Evolutionary conservation across 2,329 filamentous ascomycete species (phyloP).

Genomic region (Fusarium sp.): DNA sequence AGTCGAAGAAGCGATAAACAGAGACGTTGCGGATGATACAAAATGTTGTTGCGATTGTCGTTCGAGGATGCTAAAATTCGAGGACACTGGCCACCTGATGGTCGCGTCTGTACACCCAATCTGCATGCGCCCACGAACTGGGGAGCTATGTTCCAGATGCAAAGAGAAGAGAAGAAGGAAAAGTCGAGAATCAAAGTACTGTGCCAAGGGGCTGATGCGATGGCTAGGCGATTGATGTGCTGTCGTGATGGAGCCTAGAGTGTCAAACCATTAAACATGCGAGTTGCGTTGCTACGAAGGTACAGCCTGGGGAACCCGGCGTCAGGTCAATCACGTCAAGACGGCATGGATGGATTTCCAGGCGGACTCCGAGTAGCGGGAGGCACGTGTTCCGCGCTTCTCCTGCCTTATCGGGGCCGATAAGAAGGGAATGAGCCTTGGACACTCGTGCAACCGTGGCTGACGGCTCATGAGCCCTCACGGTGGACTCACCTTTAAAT

Average conservation of each 20-base stretch:
- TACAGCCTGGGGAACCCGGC: constrained; percentile 31
- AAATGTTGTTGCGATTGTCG: constrained; percentile 17
- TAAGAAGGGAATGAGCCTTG: constrained; percentile 17
- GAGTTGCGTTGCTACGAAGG: constrained; percentile 25
- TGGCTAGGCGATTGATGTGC: constrained; percentile 9
- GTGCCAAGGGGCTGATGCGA: neutral
- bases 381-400: constrained; percentile 33
- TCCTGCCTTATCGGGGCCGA: constrained; percentile 38
- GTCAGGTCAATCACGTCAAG: constrained; percentile 43
- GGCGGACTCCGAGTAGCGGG: constrained; percentile 26
- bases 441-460: constrained; percentile 8
- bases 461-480: constrained; percentile 11
- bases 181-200: constrained; percentile 8
- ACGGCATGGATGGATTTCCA: constrained; percentile 12
- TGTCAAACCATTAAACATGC: constrained; percentile 32
- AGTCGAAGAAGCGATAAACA: constrained; percentile 3
- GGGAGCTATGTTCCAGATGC: neutral
- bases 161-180: constrained; percentile 13
- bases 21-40: constrained; percentile 10
- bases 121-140: constrained; percentile 16
- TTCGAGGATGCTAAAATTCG: constrained; percentile 22
- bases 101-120: constrained; percentile 29
- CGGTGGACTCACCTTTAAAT: constrained; percentile 2
- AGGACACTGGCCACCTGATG: constrained; percentile 26
- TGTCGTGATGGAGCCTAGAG: constrained; percentile 18